Evolutionary conservation across 1,284 basidiomycete genomes (phyloP), one percentile per base, ranked within the genome.

Genomic region (Pholiota adiposa): DNA sequence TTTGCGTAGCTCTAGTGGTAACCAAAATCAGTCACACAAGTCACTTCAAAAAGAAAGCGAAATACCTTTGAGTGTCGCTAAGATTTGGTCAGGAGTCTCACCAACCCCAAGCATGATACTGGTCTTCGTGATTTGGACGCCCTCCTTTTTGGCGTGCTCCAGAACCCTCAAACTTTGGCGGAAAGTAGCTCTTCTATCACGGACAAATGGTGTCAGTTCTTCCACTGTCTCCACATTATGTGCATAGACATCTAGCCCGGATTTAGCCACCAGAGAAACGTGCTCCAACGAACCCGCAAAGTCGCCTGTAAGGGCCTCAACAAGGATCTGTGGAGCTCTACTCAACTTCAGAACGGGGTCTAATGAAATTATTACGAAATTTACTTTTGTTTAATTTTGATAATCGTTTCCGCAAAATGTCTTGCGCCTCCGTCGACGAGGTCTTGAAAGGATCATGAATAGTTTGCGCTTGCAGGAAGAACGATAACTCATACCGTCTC

Each of bases 71-170:
- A 99, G 82, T 1, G 96, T 89, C 70, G 92, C 87, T 73, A 92
- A 77, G 3, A 99, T 72, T 73, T 99, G 94, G 5, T 90, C 88
- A 58, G 92, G 88, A 46, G 82, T 85, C 79, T 99, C 97, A 2
- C 97, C 97, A 3, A 99, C 90, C 58, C 97, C 97, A 44, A 99
- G 87, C 97, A 99, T 99, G 67, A 99, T 93, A 69, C 95, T 97
- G 3, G 96, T 98, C 82, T 99, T 99, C 19, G 97, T 99, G 61
- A 99, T 85, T 40, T 93, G 83, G 14, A 92, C 92, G 14, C 93
- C 93, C 57, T 89, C 85, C 54, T 87, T 87, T 76, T 93, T 92
- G 1, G 94, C 92, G 58, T 90, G 88, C 69, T 89, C 80, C 9
- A 99, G 82, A 1, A 98, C 96, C 61, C 81, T 83, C 60, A 99